Evolutionary conservation across 768 basidiomycete species (phyloP), one percentile per base, ranked within the genome.

Genomic region (Boletus pseudopeckii): DNA sequence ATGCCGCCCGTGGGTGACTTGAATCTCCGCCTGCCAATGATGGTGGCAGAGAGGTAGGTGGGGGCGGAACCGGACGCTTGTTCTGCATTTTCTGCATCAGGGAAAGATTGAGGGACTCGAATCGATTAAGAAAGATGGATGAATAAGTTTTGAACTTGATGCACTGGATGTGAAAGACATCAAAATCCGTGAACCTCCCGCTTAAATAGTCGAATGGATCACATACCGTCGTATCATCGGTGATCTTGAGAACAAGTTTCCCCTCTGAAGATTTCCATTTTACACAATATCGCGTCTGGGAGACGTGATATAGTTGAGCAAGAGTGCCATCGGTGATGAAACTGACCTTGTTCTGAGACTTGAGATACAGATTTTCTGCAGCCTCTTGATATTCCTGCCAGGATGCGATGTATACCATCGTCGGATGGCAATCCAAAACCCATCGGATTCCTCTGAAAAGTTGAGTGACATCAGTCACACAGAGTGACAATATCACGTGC

Each of bases 91-190:
- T 89, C 63, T 86, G 81, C 77, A 92, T 88, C 48, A 97, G 76
- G 7, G 88, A 83, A 40, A 89, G 80, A 67, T 96, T 97, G 56
- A 98, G 79, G 7, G 86, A 80, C 71, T 98, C 94, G 74, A 98
- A 98, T 61, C 95, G 89, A 78, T 98, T 97, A 58, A 98, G 85
- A 73, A 92, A 92, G 67, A 96, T 86, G 47, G 90, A 92, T 3
- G 94, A 97, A 62, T 87, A 85, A 2, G 95, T 96, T 72, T 95
- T 93, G 78, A 96, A 98, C 72, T 95, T 97, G 62, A 98, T 78
- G 70, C 93, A 96, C 96, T 98, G 68, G 7, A 43, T 50, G 18
- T 24, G 5, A 38, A 42, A n/a, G n/a, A n/a, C n/a, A n/a, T n/a
- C 22, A 14, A 48, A 6, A 47, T 32, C 7, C 24, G 22, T 13